These are phyloP conservation scores for Chrysanthemum makinoi DNA, from an alignment of 129 eudicot genomes.

Conservation along the genomic window DNA sequence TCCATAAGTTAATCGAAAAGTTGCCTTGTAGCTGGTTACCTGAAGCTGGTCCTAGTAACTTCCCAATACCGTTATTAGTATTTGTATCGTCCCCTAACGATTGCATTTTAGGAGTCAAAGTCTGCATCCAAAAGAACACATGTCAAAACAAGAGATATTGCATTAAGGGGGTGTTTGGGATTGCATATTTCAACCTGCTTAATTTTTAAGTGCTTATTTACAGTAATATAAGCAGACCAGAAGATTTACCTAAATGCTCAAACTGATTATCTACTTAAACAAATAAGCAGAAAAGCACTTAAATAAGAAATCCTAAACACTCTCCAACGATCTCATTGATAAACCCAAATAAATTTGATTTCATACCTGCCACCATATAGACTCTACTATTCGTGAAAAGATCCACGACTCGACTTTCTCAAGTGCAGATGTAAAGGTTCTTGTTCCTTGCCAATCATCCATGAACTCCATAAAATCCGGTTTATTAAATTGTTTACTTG, in stretches of 20 bases:
- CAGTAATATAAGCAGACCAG: too few species aligned
- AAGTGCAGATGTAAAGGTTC: slow-evolving; percentile 77
- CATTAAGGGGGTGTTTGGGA: too few species aligned
- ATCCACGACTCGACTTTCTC: slow-evolving; percentile 96
- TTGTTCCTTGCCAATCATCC: slow-evolving; percentile 94
- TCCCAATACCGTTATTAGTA: slow-evolving; percentile 43
- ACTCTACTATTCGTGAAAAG: slow-evolving; percentile 88
- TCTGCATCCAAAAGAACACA: slow-evolving; percentile 40
- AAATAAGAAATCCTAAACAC: too few species aligned
- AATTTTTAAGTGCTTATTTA: too few species aligned
- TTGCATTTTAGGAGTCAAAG: slow-evolving; percentile 94
- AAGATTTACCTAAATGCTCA: too few species aligned
- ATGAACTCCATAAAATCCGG: slow-evolving; percentile 54
- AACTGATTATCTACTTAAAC: too few species aligned
- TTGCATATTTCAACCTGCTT: neutral
- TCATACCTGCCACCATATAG: slow-evolving; percentile 99
- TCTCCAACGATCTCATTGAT: neutral
- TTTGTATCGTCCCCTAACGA: slow-evolving; percentile 50
- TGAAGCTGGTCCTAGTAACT: slow-evolving; percentile 55
- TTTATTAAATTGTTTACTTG: slow-evolving; percentile 50
- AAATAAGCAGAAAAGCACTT: too few species aligned
- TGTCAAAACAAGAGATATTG: slow-evolving; percentile 10
- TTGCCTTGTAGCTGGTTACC: slow-evolving; percentile 78
- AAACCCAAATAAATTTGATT: neutral
- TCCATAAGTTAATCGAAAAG: slow-evolving; percentile 78